Percentiles rank a stretch among this genome's conserved stretches.
Evolutionary conservation across 306 rosid species (phyloP).

Genomic region (Quillaja saponaria): DNA sequence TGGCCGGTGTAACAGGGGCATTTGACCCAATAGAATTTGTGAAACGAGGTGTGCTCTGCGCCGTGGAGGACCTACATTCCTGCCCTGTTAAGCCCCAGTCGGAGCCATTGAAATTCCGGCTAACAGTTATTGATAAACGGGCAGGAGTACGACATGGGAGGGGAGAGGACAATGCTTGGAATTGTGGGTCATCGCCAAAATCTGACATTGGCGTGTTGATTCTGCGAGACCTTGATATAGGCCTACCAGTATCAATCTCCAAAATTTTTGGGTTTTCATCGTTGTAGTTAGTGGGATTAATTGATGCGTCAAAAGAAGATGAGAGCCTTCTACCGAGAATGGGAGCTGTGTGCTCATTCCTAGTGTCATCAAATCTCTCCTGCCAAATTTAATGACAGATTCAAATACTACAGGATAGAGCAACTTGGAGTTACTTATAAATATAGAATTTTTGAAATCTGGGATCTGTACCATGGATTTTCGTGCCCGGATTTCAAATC

Average conservation of each 20-base stretch:
- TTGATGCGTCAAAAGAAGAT: slow-evolving; percentile 52
- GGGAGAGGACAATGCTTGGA: slow-evolving; percentile 53
- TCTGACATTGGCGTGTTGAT: slow-evolving; percentile 69
- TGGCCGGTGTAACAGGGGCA: slow-evolving; percentile 55
- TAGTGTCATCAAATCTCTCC: slow-evolving; percentile 72
- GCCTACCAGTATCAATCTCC: slow-evolving; percentile 81
- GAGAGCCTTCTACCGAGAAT: slow-evolving; percentile 67
- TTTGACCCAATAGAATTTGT: slow-evolving; percentile 45
- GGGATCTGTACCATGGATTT: slow-evolving; percentile 63
- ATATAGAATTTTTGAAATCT: slow-evolving; percentile 8
- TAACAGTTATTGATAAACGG: slow-evolving; percentile 46
- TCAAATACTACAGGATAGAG: slow-evolving; percentile 3
- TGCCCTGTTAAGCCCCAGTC: slow-evolving; percentile 76
- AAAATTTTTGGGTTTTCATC: slow-evolving; percentile 80
- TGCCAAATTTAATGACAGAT: slow-evolving; percentile 26
- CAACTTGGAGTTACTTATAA: neutral
- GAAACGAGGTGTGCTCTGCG: slow-evolving; percentile 85
- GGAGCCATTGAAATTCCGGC: slow-evolving; percentile 49
- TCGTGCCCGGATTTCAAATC: slow-evolving; percentile 56
- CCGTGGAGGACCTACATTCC: slow-evolving; percentile 75
- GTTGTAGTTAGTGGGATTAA: slow-evolving; percentile 31
- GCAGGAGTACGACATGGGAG: slow-evolving; percentile 42
- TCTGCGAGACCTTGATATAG: slow-evolving; percentile 69
- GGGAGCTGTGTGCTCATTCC: slow-evolving; percentile 56
- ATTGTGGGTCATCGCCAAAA: slow-evolving; percentile 57